These are phyloP conservation scores for Cryptococcus sp. DNA, from an alignment of 1,284 basidiomycete genomes.

Conservation along the genomic window DNA sequence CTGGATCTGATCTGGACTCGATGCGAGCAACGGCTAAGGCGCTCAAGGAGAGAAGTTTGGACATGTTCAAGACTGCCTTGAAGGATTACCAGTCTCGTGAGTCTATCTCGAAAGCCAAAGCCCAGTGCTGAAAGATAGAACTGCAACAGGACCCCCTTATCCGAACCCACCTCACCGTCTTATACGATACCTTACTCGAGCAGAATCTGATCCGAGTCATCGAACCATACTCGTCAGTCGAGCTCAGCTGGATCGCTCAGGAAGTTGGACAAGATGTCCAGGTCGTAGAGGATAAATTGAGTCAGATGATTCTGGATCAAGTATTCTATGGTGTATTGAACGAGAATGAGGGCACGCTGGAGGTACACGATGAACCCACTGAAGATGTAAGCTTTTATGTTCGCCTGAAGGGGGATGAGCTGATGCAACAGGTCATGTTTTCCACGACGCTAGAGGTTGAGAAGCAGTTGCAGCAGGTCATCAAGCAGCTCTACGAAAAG, in stretches of 20 bases:
- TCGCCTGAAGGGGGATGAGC: not conserved
- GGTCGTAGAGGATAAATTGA: conserved; percentile 93
- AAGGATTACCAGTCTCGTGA: conserved; percentile 80
- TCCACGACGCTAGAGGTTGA: conserved; percentile 81
- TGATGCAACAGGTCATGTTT: conserved; percentile 64
- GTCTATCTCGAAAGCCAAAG: conserved; percentile 15
- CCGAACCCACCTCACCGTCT: conserved; percentile 81
- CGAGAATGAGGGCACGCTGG: conserved; percentile 85
- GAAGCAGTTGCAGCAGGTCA: conserved; percentile 84
- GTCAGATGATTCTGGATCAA: conserved; percentile 98
- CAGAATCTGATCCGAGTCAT: conserved; percentile 92
- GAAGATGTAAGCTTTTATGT: conserved; percentile 62
- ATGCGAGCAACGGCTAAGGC: conserved; percentile 93
- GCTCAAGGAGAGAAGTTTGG: conserved; percentile 84
- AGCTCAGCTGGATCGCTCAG: conserved; percentile 83
- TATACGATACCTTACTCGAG: conserved; percentile 93
- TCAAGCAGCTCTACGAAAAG: conserved; percentile 86
- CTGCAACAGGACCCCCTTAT: conserved; percentile 91
- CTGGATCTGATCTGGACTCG: conserved; percentile 75
- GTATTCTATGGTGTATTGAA: conserved; percentile 91
- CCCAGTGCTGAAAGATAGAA: conserved; percentile 53
- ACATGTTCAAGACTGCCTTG: conserved; percentile 82
- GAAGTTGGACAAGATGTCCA: conserved; percentile 83
- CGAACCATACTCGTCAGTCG: conserved; percentile 90
- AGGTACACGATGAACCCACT: conserved; percentile 81